Conservation (phyloP, 2,329 filamentous ascomycete genomes). For the Penicillium sp. region DNA sequence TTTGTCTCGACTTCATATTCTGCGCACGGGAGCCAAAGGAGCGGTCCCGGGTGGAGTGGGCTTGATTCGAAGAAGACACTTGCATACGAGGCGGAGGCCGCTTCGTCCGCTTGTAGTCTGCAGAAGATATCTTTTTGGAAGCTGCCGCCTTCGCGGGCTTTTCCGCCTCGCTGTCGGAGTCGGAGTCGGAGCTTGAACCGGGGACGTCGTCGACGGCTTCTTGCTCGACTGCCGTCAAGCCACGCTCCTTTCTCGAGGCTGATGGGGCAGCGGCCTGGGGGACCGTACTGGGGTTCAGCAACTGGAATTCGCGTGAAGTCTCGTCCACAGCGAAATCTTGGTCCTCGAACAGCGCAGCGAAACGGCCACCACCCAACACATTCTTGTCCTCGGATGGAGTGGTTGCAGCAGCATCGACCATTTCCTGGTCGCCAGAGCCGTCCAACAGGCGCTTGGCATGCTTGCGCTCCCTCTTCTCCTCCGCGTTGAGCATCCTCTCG, state of each 20-base stretch:
- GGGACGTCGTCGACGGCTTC: slow-evolving; percentile 55
- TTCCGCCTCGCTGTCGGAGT: slow-evolving; percentile 31
- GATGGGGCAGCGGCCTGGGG: slow-evolving; percentile 18
- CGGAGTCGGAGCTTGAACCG: slow-evolving; percentile 38
- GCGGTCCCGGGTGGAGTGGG: slow-evolving; percentile 47
- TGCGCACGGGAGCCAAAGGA: slow-evolving; percentile 58
- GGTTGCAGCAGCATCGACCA: slow-evolving; percentile 27
- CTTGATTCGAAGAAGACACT: slow-evolving; percentile 52
- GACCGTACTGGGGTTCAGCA: slow-evolving; percentile 82
- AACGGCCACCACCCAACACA: slow-evolving; percentile 79
- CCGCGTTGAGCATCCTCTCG: slow-evolving; percentile 59
- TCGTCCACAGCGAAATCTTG: slow-evolving; percentile 93
- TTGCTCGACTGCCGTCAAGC: slow-evolving; percentile 62
- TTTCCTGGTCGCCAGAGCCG: slow-evolving; percentile 54
- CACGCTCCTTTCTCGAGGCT: slow-evolving; percentile 39
- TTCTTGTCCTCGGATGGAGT: slow-evolving; percentile 48
- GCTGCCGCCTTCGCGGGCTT: slow-evolving; percentile 27
- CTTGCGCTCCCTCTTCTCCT: slow-evolving; percentile 54
- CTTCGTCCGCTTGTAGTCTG: slow-evolving; percentile 55
- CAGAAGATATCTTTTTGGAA: slow-evolving; percentile 51
- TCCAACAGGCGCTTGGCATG: slow-evolving; percentile 48
- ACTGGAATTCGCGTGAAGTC: slow-evolving; percentile 77
- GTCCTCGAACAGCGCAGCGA: slow-evolving; percentile 85
- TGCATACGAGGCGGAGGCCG: slow-evolving; percentile 53
- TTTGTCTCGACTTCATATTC: slow-evolving; percentile 38